phyloP scores from a whole-genome alignment of 352 stramenopile genomes.

The Pilasporangium apinafurcum region DNA sequence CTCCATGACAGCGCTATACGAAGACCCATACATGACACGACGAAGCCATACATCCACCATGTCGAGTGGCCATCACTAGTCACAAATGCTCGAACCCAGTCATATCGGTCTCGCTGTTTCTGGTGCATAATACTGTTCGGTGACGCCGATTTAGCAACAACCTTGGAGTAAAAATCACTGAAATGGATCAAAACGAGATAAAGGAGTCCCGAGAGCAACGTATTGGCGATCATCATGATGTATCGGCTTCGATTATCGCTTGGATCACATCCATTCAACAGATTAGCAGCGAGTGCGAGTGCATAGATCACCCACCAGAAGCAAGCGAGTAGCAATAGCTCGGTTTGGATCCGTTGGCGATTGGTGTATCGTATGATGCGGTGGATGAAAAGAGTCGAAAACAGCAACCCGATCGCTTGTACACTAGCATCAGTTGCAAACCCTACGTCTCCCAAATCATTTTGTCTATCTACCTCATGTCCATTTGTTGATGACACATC shows the following conservation, averaged over 20 bases:
- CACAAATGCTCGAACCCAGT: slow-evolving; percentile 1
- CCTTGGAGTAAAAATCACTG: slow-evolving; percentile 22
- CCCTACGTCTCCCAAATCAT: slow-evolving; percentile 4
- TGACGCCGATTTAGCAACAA: slow-evolving; percentile 4
- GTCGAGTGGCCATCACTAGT: no score
- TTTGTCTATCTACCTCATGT: slow-evolving; percentile 1
- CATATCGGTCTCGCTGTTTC: slow-evolving; percentile 1
- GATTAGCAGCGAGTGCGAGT: slow-evolving; percentile 12
- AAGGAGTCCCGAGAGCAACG: slow-evolving; percentile 15
- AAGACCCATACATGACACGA: slow-evolving; percentile 15
- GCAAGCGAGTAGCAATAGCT: slow-evolving; percentile 9
- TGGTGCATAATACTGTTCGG: slow-evolving; percentile 3
- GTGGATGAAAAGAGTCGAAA: slow-evolving; percentile 12
- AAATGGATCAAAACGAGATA: slow-evolving; percentile 20
- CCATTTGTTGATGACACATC: not conserved
- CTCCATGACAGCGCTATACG: slow-evolving; percentile 17
- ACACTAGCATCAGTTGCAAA: slow-evolving; percentile 1
- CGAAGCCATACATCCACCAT: no score
- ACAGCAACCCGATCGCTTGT: slow-evolving; percentile 3
- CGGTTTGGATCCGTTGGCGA: slow-evolving; percentile 15
- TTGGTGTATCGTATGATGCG: slow-evolving; percentile 4
- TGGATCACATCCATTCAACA: slow-evolving; percentile 8
- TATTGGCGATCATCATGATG: slow-evolving; percentile 19
- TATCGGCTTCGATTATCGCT: slow-evolving; percentile 1
- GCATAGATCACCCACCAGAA: slow-evolving; percentile 5